Evolutionary conservation across 169 alveolate species (phyloP), one percentile per base, ranked within the genome.

Genomic region (Plasmodium gonderi): DNA sequence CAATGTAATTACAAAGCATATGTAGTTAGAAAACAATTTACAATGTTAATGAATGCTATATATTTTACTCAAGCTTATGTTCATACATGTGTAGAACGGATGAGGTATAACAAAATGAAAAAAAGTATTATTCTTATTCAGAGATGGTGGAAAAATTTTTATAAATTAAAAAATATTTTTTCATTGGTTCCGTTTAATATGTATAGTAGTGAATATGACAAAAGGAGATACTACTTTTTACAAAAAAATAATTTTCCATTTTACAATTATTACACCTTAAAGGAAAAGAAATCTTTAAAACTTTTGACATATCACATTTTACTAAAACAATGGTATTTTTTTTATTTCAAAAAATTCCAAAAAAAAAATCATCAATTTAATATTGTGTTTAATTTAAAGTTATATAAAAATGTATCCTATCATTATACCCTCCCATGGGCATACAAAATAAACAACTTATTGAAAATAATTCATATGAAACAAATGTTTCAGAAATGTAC

Each of bases 371-470:
- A 90, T 20, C 40, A 65, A 36, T 90, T 90, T 90, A 90, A 90
- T 90, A 90, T 90, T 77, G 76, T 90, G 11, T 90, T 90, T 78
- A 90, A 90, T 90, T 67, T 90, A 17, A 90, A 90, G 40, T 45
- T 90, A 69, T 78, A 78, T 51, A 90, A 90, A 90, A 90, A 90
- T 29, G 74, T 90, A 31, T 76, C 94, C 14, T 78, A 78, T 64
- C 69, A 90, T 45, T 90, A 90, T 45, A 64, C 60, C n/a, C 81
- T 90, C 17, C 91, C 94, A 23, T 90, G 94, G 94, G 94, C 94
- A 64, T 90, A 90, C 45, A 69, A 90, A 78, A 90, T 90, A 31
- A 90, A 90, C 72, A 20, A 60, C 20, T 47, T 90, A 26, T 80
- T 90, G 31, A 90, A 90, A 90, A 69, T 79, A 17, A 90, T 90